Evolutionary conservation across 306 rosid genomes (phyloP), one percentile per base, ranked within the genome.

Genomic region (Phaseolus lunatus): DNA sequence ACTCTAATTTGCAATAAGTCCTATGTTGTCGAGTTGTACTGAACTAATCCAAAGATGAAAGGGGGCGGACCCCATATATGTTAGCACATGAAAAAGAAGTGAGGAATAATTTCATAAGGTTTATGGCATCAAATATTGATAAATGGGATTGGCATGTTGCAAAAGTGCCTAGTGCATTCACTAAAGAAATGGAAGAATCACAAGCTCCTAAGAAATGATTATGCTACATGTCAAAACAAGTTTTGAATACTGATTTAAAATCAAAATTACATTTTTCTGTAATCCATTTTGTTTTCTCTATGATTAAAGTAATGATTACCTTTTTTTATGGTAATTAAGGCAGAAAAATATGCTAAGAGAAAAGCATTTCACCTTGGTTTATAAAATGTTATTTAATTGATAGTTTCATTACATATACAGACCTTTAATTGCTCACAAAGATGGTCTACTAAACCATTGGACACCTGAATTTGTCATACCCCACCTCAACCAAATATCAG

Each of bases 81-180:
- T 75, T 90, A 67, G 90, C 97, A 54, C 80, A 77, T 35, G 97
- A 90, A 57, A 95, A 95, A 80, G 98, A 95, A 87, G 93, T 90
- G 67, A 87, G 98, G 74, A 90, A 92, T 83, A 33, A 81, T 78
- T 95, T 95, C 75, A 87, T 97, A 87, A 85, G 96, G 81, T 95
- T 92, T 81, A 95, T 95, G 98, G 98, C 97, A 20, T 84, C 90
- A 67, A 89, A 95, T 87, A 82, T 72, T 54, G 97, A 89, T 63
- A 92, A 87, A 75, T 95, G 98, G 97, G 97, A 95, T 83, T 95
- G 97, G 97, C 70, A 80, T 63, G 88, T 82, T 43, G 98, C 97
- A 58, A 90, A 92, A 83, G 97, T 95, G 18, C 98, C 98, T 47
- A 88, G 97, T 82, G 90, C 96, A 53, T 86, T 95, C 94, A 92